Percentiles rank a stretch among this genome's conserved stretches.
phyloP scores from a whole-genome alignment of 73 alveolate species.

The Paramecium primaurelia region DNA sequence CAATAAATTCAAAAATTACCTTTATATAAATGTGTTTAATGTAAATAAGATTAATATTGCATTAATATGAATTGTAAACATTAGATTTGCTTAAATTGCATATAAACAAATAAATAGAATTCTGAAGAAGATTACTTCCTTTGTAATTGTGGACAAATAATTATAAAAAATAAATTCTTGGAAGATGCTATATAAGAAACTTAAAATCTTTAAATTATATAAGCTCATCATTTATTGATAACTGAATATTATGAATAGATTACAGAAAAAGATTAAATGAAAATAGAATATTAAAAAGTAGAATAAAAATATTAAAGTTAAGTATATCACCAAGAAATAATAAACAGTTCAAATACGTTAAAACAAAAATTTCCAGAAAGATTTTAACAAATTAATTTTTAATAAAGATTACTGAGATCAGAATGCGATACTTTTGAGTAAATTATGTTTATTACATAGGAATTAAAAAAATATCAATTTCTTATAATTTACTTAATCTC shows the following conservation, averaged over 20 bases:
- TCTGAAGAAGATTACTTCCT: background rate
- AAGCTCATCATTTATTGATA: background rate
- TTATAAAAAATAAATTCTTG: background rate
- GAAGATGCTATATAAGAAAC: background rate
- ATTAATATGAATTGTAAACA: background rate
- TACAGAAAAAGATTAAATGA: background rate
- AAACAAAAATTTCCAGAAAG: background rate
- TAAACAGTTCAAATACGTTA: background rate
- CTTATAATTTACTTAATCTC: background rate
- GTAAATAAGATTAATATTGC: background rate
- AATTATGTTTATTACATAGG: background rate
- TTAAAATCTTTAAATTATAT: background rate
- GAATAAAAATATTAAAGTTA: too few species aligned
- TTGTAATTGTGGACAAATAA: background rate
- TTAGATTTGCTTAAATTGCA: background rate
- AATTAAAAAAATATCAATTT: too few species aligned
- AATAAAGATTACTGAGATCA: background rate
- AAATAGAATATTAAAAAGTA: background rate
- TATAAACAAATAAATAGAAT: background rate
- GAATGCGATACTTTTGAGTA: background rate
- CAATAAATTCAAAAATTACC: background rate
- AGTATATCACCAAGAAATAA: background rate
- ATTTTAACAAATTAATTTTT: too few species aligned
- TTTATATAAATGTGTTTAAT: background rate
- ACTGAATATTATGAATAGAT: background rate